Conservation (phyloP, 1,139 yeast species). For the Sugiyamaella grinbergsii region DNA sequence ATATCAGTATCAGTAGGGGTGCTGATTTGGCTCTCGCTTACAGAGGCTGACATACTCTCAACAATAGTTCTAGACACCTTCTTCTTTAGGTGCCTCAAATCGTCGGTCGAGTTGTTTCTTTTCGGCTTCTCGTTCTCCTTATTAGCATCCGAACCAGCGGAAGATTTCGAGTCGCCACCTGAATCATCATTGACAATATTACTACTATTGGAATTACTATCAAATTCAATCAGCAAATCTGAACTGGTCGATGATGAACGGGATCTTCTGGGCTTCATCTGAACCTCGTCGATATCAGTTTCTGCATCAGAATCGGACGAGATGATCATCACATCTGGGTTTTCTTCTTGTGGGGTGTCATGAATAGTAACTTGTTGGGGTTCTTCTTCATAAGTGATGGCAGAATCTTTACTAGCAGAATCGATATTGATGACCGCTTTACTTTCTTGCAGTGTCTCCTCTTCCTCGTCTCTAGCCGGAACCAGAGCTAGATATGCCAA, state of each 20-base stretch:
- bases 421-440: neutral
- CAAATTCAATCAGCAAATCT: constrained; percentile 3
- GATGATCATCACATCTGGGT: constrained; percentile 17
- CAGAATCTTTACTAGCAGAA: neutral
- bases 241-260: constrained; percentile 10
- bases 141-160: constrained; percentile 10
- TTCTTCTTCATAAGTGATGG: neutral
- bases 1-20: neutral
- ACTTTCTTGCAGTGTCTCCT: neutral
- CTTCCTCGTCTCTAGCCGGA: constrained; percentile 29
- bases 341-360: constrained; percentile 4
- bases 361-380: constrained; percentile 4
- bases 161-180: neutral
- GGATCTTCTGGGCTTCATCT: constrained; percentile 16
- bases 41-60: neutral
- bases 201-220: neutral
- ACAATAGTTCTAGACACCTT: constrained; percentile 12
- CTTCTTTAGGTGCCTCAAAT: constrained; percentile 16
- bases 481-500: constrained; percentile 86
- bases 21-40: neutral
- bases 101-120: constrained; percentile 19
- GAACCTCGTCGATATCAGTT: constrained; percentile 22
- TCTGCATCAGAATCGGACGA: constrained; percentile 21
- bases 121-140: constrained; percentile 23
- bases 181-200: neutral